Evolutionary conservation across 2,329 filamentous ascomycete species (phyloP).

Genomic region (Colletotrichum limetticola): DNA sequence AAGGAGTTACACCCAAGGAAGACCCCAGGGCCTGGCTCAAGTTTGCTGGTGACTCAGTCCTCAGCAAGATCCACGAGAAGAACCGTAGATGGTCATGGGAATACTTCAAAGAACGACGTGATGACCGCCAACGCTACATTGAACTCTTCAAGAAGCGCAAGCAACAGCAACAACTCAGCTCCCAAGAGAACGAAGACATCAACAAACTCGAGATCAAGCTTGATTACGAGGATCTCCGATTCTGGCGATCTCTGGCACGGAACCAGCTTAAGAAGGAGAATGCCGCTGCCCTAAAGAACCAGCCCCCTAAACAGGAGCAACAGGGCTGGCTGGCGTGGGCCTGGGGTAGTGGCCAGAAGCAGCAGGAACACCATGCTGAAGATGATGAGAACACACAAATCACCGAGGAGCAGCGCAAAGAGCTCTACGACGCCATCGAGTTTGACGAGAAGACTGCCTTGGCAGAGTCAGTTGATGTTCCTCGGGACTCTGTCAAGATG

Average conservation of each 20-base stretch:
- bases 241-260: constrained; percentile 94
- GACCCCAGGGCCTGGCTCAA: constrained; percentile 92
- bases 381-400: constrained; percentile 83
- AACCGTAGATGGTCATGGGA: constrained; percentile 97
- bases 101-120: constrained; percentile 91
- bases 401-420: constrained; percentile 94
- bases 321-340: constrained; percentile 94
- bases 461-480: constrained; percentile 87
- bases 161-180: constrained; percentile 75
- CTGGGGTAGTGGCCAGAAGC: constrained; percentile 78
- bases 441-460: constrained; percentile 97
- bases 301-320: constrained; percentile 65
- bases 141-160: constrained; percentile 96
- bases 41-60: constrained; percentile 89
- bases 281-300: constrained; percentile 82
- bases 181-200: constrained; percentile 78
- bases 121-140: constrained; percentile 90
- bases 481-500: constrained; percentile 91
- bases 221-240: constrained; percentile 93
- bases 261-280: constrained; percentile 97
- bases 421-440: constrained; percentile 96
- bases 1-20: constrained; percentile 82
- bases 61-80: constrained; percentile 93
- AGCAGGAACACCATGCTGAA: constrained; percentile 68
- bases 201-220: constrained; percentile 86